These are phyloP conservation scores for Iris macrosiphon DNA, from an alignment of 106 monocot genomes.

Conservation along the genomic window DNA sequence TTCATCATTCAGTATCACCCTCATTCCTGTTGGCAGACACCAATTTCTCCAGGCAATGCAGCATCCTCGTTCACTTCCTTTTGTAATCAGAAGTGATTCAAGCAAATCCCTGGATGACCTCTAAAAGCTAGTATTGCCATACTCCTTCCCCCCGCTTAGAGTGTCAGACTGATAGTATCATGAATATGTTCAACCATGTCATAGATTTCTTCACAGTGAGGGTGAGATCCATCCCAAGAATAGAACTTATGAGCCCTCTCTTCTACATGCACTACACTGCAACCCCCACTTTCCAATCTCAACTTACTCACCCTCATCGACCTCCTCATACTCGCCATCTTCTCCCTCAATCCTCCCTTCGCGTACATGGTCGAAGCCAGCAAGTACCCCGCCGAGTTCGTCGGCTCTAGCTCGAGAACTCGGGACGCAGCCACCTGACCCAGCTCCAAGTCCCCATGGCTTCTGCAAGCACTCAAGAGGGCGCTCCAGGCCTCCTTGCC, in stretches of 20 bases:
- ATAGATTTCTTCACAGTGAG: slow-evolving; percentile 41
- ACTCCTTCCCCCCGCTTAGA: too few relatives aligned
- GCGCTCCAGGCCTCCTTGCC: slow-evolving; percentile 66
- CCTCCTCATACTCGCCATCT: slow-evolving; percentile 34
- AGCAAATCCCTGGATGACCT: too few relatives aligned
- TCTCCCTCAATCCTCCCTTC: slow-evolving; percentile 9
- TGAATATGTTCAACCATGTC: slow-evolving; percentile 46
- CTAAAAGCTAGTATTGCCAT: too few relatives aligned
- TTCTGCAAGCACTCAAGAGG: slow-evolving; percentile 69
- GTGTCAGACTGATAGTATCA: too few relatives aligned
- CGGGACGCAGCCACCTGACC: slow-evolving; percentile 24
- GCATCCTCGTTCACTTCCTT: too few relatives aligned
- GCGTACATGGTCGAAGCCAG: slow-evolving; percentile 37
- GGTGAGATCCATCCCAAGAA: slow-evolving; percentile 60
- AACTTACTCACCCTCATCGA: slow-evolving; percentile 50
- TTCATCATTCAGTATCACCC: too few relatives aligned
- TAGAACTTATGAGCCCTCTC: slow-evolving; percentile 42
- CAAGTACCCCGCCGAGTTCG: slow-evolving; percentile 44
- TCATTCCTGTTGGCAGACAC: too few relatives aligned
- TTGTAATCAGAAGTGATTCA: too few relatives aligned
- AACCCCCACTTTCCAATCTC: slow-evolving; percentile 47
- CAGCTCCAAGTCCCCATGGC: slow-evolving; percentile 29
- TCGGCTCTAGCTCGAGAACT: slow-evolving; percentile 64
- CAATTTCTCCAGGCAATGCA: too few relatives aligned
- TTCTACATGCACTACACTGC: slow-evolving; percentile 54